Base-by-base conservation (phyloP, 176 grass and related monocot genomes). In the Aegilops bicornis region DNA sequence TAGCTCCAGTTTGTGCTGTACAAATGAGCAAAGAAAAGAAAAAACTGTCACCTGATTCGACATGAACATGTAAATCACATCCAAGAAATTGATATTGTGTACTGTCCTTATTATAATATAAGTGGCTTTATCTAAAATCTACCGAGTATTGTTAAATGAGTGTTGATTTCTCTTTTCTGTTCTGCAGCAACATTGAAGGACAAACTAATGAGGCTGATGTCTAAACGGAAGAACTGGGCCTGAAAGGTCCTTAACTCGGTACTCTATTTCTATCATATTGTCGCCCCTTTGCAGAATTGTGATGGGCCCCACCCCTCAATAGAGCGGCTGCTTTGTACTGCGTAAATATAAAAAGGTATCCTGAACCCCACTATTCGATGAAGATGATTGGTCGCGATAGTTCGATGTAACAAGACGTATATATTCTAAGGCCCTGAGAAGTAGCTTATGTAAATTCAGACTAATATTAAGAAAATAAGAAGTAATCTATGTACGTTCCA, bases 141-240 rank as follows among this genome's bases (percentile, higher is more conserved):
- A 23, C 8, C 10, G 13, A 48, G 23, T 8, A 23, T 36, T 31
- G 56, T 75, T 29, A 50, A 11, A 23, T 5, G 1, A 33, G 40
- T n/a, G 32, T 79, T 72, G 37, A 20, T 78, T 42, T 73, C 8
- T 78, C 23, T 62, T 79, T 83, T 39, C 8, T 39, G 37, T 39
- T 72, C 8, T 65, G 59, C 88, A 97, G 95, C 95, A 59, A 79
- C 83, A 78, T 97, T 86, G 95, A 97, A 82, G 72, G 90, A 97
- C 66, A 94, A 89, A 79, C 82, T 97, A 23, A 78, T 87, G 79
- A 84, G 83, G 68, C 82, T 94, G 37, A 92, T 92, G 64, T 79
- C 95, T 52, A 94, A 97, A 81, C 83, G 80, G 78, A 92, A 92
- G 86, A 97, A 94, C 80, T 97, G 90, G 92, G 79, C 88, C 40